Evolutionary conservation across 768 basidiomycete species (phyloP), one percentile per base, ranked within the genome.

Genomic region (Chlorophyllum brunneum): DNA sequence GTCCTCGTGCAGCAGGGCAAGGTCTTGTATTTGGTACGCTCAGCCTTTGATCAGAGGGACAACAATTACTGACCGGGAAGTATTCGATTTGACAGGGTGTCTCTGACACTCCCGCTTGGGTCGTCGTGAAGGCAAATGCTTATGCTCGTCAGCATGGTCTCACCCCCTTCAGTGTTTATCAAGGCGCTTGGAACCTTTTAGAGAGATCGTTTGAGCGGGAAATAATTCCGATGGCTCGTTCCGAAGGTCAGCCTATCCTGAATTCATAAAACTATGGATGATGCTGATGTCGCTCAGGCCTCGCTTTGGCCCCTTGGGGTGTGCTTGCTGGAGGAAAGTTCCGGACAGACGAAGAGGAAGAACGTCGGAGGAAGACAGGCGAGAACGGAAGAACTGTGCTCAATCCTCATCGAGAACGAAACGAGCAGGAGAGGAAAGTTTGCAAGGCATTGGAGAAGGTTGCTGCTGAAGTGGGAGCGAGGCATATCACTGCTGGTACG

Each of bases 101-200:
- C 22, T 71, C 70, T 11, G 70, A 78, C 43, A 63, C 70, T 1
- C 77, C 77, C 0, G 77, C 78, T 0, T 80, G 78, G 77, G 57
- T 79, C 1, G 77, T 79, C 6, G 49, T 73, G 4, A 65, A 68
- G 46, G 75, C 74, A 3, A 81, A 82, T 58, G 69, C 74, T 47
- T 81, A 78, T 47, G 78, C 80, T 10, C 65, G 73, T 0, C 66
- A 70, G 26, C 73, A 80, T 37, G 78, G 69, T 0, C 62, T 76
- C 46, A 73, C 76, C 0, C 80, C 76, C 2, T 84, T 83, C 59
- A 67, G 69, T 22, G 67, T 83, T 24, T 83, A 82, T 60, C 80
- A 78, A 64, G 80, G 76, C 2, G 52, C 48, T 5, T 77, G 74
- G 75, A 74, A 68, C 57, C 61, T 75, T 15, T 61, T 76, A 52